Evolutionary conservation across 2,329 filamentous ascomycete species (phyloP), one percentile per base, ranked within the genome.

Genomic region (Knufia fluminis): DNA sequence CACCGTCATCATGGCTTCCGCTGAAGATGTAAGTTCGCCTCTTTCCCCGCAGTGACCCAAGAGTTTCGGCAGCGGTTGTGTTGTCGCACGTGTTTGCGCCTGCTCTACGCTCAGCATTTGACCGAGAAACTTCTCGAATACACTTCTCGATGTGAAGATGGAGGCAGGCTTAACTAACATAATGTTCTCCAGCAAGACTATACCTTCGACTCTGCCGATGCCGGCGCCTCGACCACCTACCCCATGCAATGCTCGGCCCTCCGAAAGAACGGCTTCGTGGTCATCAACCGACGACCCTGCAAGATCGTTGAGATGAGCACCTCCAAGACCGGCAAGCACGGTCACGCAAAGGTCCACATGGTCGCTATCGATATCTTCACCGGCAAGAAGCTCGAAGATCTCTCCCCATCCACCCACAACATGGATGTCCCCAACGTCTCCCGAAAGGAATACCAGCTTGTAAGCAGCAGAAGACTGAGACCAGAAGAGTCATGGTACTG

Each of bases 271-370:
- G 91, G 92, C 62, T 85, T 86, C 80, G 92, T 98, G 73, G 84
- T 91, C 72, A 97, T 98, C 52, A 98, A 98, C 85, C 77, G 79
- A 75, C 92, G 92, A 66, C 94, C 92, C 66, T 98, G 92, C 90
- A 98, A 97, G 86, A 98, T 98, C 66, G 87, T 97, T 73, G 92
- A 98, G 70, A 98, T 98, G 94, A 95, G 89, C 63, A 98, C 92
- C 78, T 98, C 92, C 73, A 98, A 98, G 90, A 98, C 92, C 63
- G 92, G 92, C 77, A 98, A 98, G 88, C 92, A 98, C 86, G 92
- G 92, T 74, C 94, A 98, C 86, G 92, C 92, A 77, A 98, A 98
- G 85, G 92, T 98, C 72, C 91, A 98, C 77, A 78, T 98, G 65
- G 85, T 96, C 67, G 92, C 89, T 69, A 82, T 94, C 71, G 92